These are phyloP conservation scores for Fraxinus anomala DNA, from an alignment of 257 asterid species.

Conservation along the genomic window DNA sequence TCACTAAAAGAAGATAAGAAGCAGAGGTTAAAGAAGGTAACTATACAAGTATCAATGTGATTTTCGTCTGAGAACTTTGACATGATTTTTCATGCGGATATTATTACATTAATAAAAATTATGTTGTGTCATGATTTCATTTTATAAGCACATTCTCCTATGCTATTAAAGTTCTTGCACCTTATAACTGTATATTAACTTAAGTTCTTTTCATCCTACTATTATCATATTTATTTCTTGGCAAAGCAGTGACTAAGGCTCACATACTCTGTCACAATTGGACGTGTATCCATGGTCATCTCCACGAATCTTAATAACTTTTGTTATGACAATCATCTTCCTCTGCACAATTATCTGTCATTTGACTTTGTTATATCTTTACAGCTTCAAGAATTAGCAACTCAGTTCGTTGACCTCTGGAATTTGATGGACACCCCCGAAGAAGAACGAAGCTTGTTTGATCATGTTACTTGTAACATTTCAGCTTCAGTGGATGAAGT, in stretches of 20 bases:
- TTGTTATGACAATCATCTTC: not conserved
- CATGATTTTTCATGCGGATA: not conserved
- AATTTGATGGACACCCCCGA: constrained; percentile 95
- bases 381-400: constrained; percentile 95
- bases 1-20: constrained; percentile 78
- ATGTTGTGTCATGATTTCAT: not conserved
- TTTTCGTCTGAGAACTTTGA: not conserved
- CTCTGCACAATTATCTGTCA: not conserved
- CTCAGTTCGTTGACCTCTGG: constrained; percentile 93
- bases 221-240: not conserved
- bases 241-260: not conserved
- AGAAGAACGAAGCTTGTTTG: constrained; percentile 70
- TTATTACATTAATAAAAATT: not conserved
- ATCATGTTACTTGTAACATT: constrained; percentile 79
- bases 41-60: constrained; percentile 17
- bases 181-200: not conserved
- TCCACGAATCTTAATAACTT: not conserved
- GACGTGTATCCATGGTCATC: not conserved
- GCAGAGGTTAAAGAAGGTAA: constrained; percentile 81
- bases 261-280: not conserved
- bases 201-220: not conserved
- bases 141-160: not conserved
- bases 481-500: constrained; percentile 93
- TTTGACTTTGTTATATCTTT: constrained; percentile 23
- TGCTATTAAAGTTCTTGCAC: not conserved